Percentiles rank a stretch among this genome's conserved stretches.
phyloP scores from a whole-genome alignment of 2,329 filamentous ascomycete genomes.

The Elsinoe arachidis region DNA sequence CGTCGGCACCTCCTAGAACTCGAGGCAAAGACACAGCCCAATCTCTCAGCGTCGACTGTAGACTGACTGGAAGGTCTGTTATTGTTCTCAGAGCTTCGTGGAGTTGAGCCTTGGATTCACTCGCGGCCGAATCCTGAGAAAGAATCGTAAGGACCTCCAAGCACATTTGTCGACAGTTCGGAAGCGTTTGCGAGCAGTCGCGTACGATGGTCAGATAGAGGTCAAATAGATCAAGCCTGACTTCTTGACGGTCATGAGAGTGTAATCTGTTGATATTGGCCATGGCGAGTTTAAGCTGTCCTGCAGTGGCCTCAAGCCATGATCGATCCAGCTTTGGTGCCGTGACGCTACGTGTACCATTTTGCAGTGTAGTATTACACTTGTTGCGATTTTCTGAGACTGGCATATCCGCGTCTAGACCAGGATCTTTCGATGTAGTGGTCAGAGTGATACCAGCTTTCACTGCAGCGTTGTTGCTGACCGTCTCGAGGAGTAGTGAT shows the following conservation, averaged over 20 bases:
- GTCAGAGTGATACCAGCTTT: neutral
- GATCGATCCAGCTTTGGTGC: conserved; percentile 14
- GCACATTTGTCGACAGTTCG: conserved; percentile 60
- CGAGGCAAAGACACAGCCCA: conserved; percentile 77
- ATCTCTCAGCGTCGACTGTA: conserved; percentile 65
- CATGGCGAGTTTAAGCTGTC: conserved; percentile 76
- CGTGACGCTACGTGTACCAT: neutral
- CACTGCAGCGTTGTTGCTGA: conserved; percentile 13
- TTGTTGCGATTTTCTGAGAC: conserved; percentile 20
- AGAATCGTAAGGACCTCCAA: conserved; percentile 75
- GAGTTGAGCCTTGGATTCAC: conserved; percentile 34
- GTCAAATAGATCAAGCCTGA: conserved; percentile 57
- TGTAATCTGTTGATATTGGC: conserved; percentile 68
- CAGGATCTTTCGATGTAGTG: neutral
- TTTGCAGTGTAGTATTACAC: too few species aligned
- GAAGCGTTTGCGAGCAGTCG: conserved; percentile 65
- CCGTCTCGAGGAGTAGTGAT: conserved; percentile 16
- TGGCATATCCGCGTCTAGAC: neutral
- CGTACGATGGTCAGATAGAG: conserved; percentile 70
- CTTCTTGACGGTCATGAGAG: conserved; percentile 58
- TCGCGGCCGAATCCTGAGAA: conserved; percentile 34
- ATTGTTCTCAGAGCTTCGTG: conserved; percentile 56
- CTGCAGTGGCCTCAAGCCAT: conserved; percentile 74
- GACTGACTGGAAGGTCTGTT: conserved; percentile 50
- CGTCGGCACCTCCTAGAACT: conserved; percentile 75